Percentiles rank a stretch among this genome's conserved stretches.
phyloP scores from a whole-genome alignment of 495 filamentous ascomycete species.

The Bathelium albidoporum region DNA sequence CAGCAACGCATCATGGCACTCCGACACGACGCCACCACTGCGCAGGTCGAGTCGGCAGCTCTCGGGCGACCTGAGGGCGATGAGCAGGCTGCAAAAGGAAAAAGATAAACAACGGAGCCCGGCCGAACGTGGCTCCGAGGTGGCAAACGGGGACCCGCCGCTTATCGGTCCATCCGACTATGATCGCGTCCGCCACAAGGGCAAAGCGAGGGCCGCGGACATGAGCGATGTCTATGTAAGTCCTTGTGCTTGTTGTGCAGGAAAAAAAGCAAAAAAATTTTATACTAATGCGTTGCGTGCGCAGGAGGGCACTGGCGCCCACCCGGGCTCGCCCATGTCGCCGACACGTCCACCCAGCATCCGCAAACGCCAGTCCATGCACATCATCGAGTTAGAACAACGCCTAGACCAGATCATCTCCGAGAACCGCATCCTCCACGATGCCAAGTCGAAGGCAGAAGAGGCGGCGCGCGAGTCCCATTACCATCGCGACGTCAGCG shows the following conservation, averaged over 20 bases:
- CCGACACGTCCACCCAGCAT: conserved; percentile 89
- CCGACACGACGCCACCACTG: not conserved
- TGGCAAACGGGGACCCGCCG: conserved; percentile 31
- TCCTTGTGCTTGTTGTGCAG: conserved; percentile 20
- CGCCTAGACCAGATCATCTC: conserved; percentile 68
- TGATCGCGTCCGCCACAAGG: conserved; percentile 74
- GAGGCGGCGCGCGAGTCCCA: conserved; percentile 38
- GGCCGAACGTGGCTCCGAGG: not conserved
- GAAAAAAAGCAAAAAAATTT: not conserved
- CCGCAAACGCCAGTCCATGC: conserved; percentile 90
- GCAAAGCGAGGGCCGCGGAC: conserved; percentile 68
- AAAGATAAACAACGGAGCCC: not conserved
- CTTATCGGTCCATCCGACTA: conserved; percentile 50
- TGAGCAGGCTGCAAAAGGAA: conserved; percentile 39
- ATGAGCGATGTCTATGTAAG: conserved; percentile 94
- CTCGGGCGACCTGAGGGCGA: conserved; percentile 71
- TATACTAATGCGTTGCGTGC: conserved; percentile 5
- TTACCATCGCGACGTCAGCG: conserved; percentile 47
- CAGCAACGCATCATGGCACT: conserved; percentile 1
- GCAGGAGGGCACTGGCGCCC: conserved; percentile 92
- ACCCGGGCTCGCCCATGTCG: conserved; percentile 79
- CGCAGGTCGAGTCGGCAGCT: conserved; percentile 25
- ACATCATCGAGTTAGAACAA: conserved; percentile 73
- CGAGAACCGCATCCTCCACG: conserved; percentile 67
- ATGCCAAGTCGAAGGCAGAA: conserved; percentile 61